Evolutionary conservation across 768 basidiomycete species (phyloP), one percentile per base, ranked within the genome.

Genomic region (Holtermannia corniformis): DNA sequence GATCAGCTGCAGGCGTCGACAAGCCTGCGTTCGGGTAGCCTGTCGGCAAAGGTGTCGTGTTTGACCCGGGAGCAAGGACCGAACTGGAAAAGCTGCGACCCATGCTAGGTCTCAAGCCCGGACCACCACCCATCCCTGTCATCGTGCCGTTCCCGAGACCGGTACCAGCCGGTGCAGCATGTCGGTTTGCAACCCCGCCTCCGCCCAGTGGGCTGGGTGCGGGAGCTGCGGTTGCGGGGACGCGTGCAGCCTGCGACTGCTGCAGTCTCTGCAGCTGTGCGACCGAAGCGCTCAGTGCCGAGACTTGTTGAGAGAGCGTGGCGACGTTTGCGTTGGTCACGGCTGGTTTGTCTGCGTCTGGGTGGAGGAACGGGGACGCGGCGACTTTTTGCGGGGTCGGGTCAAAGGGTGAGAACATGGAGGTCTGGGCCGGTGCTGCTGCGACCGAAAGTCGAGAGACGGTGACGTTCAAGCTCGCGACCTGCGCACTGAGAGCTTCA

Each of bases 251-350:
- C 47, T 63, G 61, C 24, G 52, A 25, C 43, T 60, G 55, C 37
- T 71, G 71, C 32, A 72, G 52, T n/a, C 65, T 49, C 43, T 72
- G 71, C n/a, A 72, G 48, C 50, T 72, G 71, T n/a, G 68, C 65
- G 2, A 72, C 68, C 20, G 58, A 61, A 16, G 71, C 59, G 11
- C 66, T 68, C 1, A 72, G 51, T 1, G 68, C 68, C 1, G 68
- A 51, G 27, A 72, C 65, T 54, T 72, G 71, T 20, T 63, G 60
- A 7, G 65, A 61, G 1, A 72, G 55, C 41, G 57, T 61, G 11
- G 61, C 40, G 12, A 72, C 54, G 19, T 44, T 43, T 14, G 50
- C n/a, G n/a, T 51, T 51, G 41, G 42, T 26, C 21, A n/a, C 24
- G 51, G 28, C 46, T 22, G 56, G 20, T 7, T 23, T 19, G 21